phyloP scores from a whole-genome alignment of 352 stramenopile species.

The Phytophthora pluvialis region DNA sequence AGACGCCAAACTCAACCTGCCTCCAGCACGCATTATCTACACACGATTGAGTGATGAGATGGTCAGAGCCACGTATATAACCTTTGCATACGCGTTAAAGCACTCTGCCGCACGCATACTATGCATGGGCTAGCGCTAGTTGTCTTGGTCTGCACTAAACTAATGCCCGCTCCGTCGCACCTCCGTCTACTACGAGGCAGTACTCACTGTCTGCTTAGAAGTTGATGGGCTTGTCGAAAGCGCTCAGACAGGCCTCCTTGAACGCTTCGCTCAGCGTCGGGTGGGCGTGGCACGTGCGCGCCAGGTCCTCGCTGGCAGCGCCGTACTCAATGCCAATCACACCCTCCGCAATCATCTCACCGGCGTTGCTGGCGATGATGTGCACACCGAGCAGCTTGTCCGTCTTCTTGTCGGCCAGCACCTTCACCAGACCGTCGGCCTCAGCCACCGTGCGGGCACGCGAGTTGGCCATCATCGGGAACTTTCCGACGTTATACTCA shows the following conservation, averaged over 20 bases:
- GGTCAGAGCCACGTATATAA: conserved; percentile 33
- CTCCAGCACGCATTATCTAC: too few species aligned
- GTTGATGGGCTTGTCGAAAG: conserved; percentile 99
- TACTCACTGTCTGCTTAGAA: conserved; percentile 86
- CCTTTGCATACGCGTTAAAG: conserved; percentile 33
- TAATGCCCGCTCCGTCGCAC: conserved; percentile 13
- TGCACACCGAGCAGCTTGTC: conserved; percentile 99
- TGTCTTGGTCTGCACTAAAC: conserved; percentile 17
- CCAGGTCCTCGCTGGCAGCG: conserved; percentile 98
- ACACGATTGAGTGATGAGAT: too few species aligned
- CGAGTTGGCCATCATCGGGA: conserved; percentile 98
- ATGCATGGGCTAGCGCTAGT: not conserved
- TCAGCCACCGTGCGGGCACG: conserved; percentile 95
- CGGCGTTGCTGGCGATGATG: conserved; percentile 99
- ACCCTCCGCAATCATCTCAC: conserved; percentile 99
- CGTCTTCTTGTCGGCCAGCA: conserved; percentile 97
- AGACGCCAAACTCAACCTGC: too few species aligned
- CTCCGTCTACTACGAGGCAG: conserved; percentile 14
- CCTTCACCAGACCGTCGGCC: conserved; percentile 97
- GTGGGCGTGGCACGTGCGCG: conserved; percentile 98
- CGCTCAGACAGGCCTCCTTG: conserved; percentile 98
- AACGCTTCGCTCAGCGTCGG: conserved; percentile 98
- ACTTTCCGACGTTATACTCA: conserved; percentile 97
- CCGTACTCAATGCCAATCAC: conserved; percentile 99
- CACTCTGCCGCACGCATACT: conserved; percentile 10